A percentile compares a stretch with the other conserved stretches of the same genome.
These are phyloP conservation scores for Pyrenochaeta sp. DNA, from an alignment of 2,329 filamentous ascomycete genomes.

Conservation along the genomic window DNA sequence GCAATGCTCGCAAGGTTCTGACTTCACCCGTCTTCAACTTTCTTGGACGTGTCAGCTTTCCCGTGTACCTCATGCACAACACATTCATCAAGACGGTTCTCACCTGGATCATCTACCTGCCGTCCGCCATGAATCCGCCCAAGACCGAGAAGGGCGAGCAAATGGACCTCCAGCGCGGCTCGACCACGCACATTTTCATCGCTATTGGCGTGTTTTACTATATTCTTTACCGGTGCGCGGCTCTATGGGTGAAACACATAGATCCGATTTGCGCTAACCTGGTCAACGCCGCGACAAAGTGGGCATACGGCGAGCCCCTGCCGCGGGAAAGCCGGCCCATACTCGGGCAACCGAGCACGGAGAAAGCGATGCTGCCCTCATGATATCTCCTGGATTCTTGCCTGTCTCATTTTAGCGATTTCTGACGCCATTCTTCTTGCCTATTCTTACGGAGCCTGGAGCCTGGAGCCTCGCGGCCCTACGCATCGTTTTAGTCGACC, in stretches of 20 bases:
- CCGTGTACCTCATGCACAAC: conserved; percentile 70
- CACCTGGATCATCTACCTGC: conserved; percentile 64
- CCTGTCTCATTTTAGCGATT: too few species aligned
- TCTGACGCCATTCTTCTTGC: too few species aligned
- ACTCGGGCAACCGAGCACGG: conserved; percentile 23
- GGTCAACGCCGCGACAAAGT: conserved; percentile 39
- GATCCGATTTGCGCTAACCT: conserved; percentile 45
- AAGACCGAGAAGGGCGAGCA: conserved; percentile 46
- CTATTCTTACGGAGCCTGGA: too few species aligned
- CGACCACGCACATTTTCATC: conserved; percentile 39
- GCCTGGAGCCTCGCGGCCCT: too few species aligned
- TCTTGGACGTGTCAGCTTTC: conserved; percentile 70
- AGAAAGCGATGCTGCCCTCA: conserved; percentile 32
- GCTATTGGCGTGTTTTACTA: conserved; percentile 47
- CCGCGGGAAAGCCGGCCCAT: conserved; percentile 27
- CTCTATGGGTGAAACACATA: conserved; percentile 44
- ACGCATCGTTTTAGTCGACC: too few species aligned
- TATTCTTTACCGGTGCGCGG: conserved; percentile 42
- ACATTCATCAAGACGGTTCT: conserved; percentile 66
- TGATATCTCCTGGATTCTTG: conserved; percentile 9
- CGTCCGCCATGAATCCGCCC: conserved; percentile 47
- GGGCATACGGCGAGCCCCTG: conserved; percentile 40
- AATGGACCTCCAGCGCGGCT: conserved; percentile 43
- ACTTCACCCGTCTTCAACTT: conserved; percentile 65
- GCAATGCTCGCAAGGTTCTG: conserved; percentile 59